Evolutionary conservation across 2,329 filamentous ascomycete genomes (phyloP).

Genomic region (Piedraia hortae): DNA sequence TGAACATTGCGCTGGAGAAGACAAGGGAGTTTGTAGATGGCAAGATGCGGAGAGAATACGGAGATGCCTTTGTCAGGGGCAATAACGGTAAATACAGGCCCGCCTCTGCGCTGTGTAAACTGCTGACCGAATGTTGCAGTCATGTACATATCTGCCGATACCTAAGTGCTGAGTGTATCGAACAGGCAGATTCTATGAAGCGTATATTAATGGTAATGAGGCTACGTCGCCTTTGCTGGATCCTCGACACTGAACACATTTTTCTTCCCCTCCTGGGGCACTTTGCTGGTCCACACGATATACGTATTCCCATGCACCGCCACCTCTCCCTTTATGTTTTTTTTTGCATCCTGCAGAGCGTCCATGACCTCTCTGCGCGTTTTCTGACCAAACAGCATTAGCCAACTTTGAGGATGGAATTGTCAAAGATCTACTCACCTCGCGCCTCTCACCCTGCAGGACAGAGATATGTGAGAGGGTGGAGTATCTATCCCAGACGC

Average conservation of each 20-base stretch:
- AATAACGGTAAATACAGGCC: slow-evolving; percentile 46
- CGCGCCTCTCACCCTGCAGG: slow-evolving; percentile 23
- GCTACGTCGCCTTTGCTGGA: too few species aligned
- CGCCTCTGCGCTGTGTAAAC: neutral
- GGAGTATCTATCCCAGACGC: slow-evolving; percentile 33
- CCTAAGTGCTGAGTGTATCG: slow-evolving; percentile 9
- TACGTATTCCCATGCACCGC: slow-evolving; percentile 36
- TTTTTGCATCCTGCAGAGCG: slow-evolving; percentile 27
- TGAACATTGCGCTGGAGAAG: slow-evolving; percentile 97
- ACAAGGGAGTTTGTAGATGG: slow-evolving; percentile 80
- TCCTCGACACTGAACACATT: too few species aligned
- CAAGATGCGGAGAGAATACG: slow-evolving; percentile 54
- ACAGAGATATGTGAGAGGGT: slow-evolving; percentile 43
- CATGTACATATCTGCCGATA: slow-evolving; percentile 44
- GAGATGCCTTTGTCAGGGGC: slow-evolving; percentile 82
- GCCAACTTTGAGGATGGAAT: neutral
- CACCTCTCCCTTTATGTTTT: slow-evolving; percentile 33
- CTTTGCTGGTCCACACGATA: slow-evolving; percentile 31
- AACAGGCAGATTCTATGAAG: neutral
- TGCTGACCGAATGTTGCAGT: slow-evolving; percentile 18
- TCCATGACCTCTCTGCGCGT: slow-evolving; percentile 26
- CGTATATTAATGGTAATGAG: neutral
- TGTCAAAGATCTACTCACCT: slow-evolving; percentile 10
- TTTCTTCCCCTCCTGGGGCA: slow-evolving; percentile 13
- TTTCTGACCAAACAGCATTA: slow-evolving; percentile 12